Base-by-base conservation (phyloP, 352 stramenopile species). In the Thalassiosira livingstoniorum region DNA sequence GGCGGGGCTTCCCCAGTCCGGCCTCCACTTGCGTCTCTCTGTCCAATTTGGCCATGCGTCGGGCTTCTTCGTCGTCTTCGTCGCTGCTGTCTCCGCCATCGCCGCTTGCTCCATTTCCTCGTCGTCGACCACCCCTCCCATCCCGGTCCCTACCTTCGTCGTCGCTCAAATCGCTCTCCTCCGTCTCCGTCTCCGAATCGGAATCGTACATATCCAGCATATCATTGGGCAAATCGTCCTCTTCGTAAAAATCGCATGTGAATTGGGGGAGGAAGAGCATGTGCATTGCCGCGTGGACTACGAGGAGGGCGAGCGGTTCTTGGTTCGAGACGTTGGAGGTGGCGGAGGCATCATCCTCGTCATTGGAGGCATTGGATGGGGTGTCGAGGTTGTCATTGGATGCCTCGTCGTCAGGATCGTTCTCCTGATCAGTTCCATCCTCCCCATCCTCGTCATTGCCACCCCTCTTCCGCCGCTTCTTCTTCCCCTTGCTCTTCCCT, bases 181-280 rank as follows among this genome's bases (percentile, higher is more conserved):
- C 64, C 13, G 18, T 13, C 11, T 70, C 60, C 0, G 66, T 39
- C 47, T 77, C 75, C 1, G 55, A 58, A 35, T 80, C 69, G 1
- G 67, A 72, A 32, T 74, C 72, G 32, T 74, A 74, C 0, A 4
- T 13, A 51, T 68, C 34, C 7, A 74, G 51, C 42, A 18, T 27
- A 60, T 74, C 65, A 42, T 32, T 39, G 10, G 45, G 32, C 27
- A 13, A 35, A 4, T 80, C 79, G 0, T 88, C 80, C 53, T 94
- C 88, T 64, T 85, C 87, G 55, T 95, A 90, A 80, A 93, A 95
- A 39, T 95, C 92, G 54, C 91, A 93, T 18, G 92, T 96, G 73
- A 96, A 95, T 75, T 94, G 89, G 4, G 92, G 92, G 39, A 96
- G 47, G 65, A 95, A 95, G 1, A 95, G 66, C 88, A 95, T 92